Conservation (phyloP, 345 rosid genomes). For the Citrus sinensis region DVS_A1.0 CM039163.1:49374001-49374500, state of each 20-base stretch:
- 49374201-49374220: no score
- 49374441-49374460: conserved; percentile 36
- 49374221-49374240: neutral
- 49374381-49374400: conserved; percentile 98
- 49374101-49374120: neutral
- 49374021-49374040: neutral
- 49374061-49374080: neutral
- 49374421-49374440: conserved; percentile 96
- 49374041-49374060: neutral
- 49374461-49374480: neutral
- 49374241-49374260: neutral
- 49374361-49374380: conserved; percentile 96
- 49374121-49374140: no score
- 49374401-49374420: conserved; percentile 95
- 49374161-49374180: neutral
- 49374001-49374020: neutral
- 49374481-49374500: neutral
- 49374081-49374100: no score
- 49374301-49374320: neutral
- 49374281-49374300: neutral
- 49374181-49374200: neutral
- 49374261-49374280: neutral
- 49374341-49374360: conserved; percentile 44
- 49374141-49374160: neutral
- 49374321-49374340: neutral